Percentiles rank a stretch among this genome's conserved stretches.
Evolutionary conservation across 768 basidiomycete species (phyloP).

Genomic region (Lentinus brumalis): DNA sequence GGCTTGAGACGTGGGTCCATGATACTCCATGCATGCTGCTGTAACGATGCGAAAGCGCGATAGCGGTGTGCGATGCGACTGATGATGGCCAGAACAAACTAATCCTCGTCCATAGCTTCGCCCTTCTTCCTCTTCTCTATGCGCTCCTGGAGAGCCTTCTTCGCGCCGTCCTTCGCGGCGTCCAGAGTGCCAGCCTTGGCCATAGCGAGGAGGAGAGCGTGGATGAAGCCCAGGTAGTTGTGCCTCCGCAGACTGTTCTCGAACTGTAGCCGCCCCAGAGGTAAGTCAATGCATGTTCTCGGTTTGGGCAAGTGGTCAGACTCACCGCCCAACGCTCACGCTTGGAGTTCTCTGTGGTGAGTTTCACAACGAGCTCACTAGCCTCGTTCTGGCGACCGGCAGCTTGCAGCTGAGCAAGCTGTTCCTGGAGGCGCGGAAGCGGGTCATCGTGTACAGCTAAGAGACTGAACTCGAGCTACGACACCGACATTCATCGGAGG

Average conservation of each 20-base stretch:
- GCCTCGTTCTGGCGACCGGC: constrained; percentile 37
- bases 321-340: constrained; percentile 82
- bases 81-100: background rate
- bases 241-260: constrained; percentile 87
- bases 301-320: constrained; percentile 22
- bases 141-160: constrained; percentile 46
- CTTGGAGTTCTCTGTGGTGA: constrained; percentile 71
- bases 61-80: constrained; percentile 1
- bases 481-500: background rate
- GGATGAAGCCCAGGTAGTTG: constrained; percentile 82
- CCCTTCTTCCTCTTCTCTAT: constrained; percentile 43
- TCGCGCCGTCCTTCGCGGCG: constrained; percentile 48
- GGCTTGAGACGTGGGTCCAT: background rate
- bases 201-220: constrained; percentile 70
- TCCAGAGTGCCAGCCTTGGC: constrained; percentile 70
- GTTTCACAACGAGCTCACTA: constrained; percentile 54
- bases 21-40: background rate
- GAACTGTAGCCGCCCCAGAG: constrained; percentile 48
- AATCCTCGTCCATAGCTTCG: constrained; percentile 47
- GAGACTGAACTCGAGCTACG: constrained; percentile 88
- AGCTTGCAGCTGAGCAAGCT: constrained; percentile 51
- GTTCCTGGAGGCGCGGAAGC: constrained; percentile 63
- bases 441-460: constrained; percentile 86
- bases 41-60: background rate
- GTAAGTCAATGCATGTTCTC: background rate